Conservation (phyloP, 495 filamentous ascomycete species). For the Aspergillus diversus region DNA sequence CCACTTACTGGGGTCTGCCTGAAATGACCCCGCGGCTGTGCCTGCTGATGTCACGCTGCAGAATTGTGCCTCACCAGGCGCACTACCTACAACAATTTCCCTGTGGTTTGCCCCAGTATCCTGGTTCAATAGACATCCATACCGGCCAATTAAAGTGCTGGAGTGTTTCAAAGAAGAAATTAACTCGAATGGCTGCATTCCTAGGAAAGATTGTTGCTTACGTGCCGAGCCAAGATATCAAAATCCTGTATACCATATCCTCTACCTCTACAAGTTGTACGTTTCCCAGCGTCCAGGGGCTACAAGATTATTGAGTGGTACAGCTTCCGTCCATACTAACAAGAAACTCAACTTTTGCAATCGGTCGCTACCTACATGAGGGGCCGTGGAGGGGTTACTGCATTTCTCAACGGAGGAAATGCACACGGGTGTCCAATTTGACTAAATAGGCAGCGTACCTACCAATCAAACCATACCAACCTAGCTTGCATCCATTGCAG, state of each 20-base stretch:
- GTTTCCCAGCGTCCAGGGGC: no score
- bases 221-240: no score
- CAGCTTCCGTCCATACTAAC: no score
- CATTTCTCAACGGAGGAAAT: neutral
- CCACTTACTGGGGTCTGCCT: conserved; percentile 12
- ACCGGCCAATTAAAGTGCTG: conserved; percentile 25
- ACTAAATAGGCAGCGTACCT: no score
- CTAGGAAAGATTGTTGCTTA: no score
- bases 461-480: neutral
- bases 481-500: neutral
- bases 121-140: neutral
- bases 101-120: neutral
- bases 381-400: neutral
- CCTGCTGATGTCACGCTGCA: conserved; percentile 35
- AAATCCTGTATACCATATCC: no score
- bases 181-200: neutral
- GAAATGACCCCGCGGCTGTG: conserved; percentile 30
- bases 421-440: neutral
- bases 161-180: neutral
- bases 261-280: no score
- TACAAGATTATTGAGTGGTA: no score
- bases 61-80: conserved; percentile 20
- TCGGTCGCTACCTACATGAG: no score
- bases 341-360: no score
- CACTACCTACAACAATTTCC: conserved; percentile 2